These are phyloP conservation scores for Podila clonocystis DNA, from an alignment of 192 early-diverging fungal genomes.

Conservation along the genomic window DNA sequence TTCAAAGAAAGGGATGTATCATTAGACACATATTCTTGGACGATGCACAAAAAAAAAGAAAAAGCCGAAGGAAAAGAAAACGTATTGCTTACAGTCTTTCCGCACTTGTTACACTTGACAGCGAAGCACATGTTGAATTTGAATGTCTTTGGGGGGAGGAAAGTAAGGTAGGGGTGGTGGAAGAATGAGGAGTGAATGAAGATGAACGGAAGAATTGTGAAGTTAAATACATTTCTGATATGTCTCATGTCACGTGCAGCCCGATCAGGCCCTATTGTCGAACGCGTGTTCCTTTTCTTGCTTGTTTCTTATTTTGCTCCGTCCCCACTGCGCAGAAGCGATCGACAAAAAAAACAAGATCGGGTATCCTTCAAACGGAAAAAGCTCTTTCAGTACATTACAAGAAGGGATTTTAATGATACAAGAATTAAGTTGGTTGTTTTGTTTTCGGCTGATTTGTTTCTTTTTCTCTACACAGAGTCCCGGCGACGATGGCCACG, in stretches of 20 bases:
- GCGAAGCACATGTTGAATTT: constrained; percentile 31
- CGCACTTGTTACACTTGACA: constrained; percentile 43
- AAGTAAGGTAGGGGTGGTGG: not conserved
- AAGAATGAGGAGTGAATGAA: not conserved
- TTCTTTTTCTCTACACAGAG: constrained; percentile 16
- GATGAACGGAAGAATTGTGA: not conserved
- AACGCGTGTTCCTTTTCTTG: too few species aligned
- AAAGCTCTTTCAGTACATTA: too few species aligned
- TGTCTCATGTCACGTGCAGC: too few species aligned
- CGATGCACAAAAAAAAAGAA: not conserved
- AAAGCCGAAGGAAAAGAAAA: not conserved
- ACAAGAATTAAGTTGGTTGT: too few species aligned
- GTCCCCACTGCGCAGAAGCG: too few species aligned
- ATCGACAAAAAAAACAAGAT: too few species aligned
- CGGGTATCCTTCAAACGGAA: too few species aligned
- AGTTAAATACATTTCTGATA: too few species aligned
- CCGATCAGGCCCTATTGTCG: too few species aligned
- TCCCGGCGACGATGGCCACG: constrained; percentile 27
- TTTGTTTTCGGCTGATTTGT: too few species aligned
- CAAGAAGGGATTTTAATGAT: too few species aligned
- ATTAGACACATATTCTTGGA: not conserved
- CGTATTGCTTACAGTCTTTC: constrained; percentile 22
- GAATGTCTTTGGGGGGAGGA: not conserved
- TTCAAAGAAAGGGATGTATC: not conserved
- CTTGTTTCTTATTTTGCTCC: too few species aligned